These are phyloP conservation scores for Ustilago vetiveriae DNA, from an alignment of 1,284 basidiomycete genomes.

Conservation along the genomic window DNA sequence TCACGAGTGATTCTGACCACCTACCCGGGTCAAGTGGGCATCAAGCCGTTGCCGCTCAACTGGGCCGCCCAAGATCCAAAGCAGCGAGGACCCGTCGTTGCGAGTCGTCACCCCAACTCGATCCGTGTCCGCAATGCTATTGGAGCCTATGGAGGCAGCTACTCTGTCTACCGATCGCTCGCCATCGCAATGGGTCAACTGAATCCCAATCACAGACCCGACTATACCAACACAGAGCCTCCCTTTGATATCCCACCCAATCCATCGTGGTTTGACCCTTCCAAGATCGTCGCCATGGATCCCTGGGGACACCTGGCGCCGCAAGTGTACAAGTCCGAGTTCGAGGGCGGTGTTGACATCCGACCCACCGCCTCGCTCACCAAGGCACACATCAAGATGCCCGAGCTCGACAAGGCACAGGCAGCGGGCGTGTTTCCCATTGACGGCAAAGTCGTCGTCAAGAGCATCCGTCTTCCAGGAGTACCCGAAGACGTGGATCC, in stretches of 20 bases:
- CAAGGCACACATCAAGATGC: slow-evolving; percentile 82
- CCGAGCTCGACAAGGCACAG: slow-evolving; percentile 86
- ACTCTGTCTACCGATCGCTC: slow-evolving; percentile 92
- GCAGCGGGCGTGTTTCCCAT: slow-evolving; percentile 77
- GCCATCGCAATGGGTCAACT: slow-evolving; percentile 80
- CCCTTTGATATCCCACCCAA: slow-evolving; percentile 84
- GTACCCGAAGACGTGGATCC: slow-evolving; percentile 70
- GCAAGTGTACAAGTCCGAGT: slow-evolving; percentile 74
- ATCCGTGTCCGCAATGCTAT: slow-evolving; percentile 92
- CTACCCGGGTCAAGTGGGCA: slow-evolving; percentile 67
- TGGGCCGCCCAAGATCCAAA: slow-evolving; percentile 81
- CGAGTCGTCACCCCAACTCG: slow-evolving; percentile 82
- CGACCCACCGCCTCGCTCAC: slow-evolving; percentile 75
- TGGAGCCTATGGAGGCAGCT: slow-evolving; percentile 91
- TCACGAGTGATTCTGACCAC: slow-evolving; percentile 59
- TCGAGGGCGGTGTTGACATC: slow-evolving; percentile 66
- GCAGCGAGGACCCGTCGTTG: slow-evolving; percentile 85
- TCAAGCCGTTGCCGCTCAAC: slow-evolving; percentile 78
- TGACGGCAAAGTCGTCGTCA: slow-evolving; percentile 79
- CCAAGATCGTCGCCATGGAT: slow-evolving; percentile 91
- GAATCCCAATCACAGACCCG: slow-evolving; percentile 73
- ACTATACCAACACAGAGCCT: slow-evolving; percentile 85
- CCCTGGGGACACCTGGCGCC: slow-evolving; percentile 93
- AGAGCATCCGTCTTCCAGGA: slow-evolving; percentile 50
- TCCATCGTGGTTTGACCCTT: slow-evolving; percentile 80